These are phyloP conservation scores for Haplosporangium gracile DNA, from an alignment of 192 early-diverging fungal species.

Conservation along the genomic window DNA sequence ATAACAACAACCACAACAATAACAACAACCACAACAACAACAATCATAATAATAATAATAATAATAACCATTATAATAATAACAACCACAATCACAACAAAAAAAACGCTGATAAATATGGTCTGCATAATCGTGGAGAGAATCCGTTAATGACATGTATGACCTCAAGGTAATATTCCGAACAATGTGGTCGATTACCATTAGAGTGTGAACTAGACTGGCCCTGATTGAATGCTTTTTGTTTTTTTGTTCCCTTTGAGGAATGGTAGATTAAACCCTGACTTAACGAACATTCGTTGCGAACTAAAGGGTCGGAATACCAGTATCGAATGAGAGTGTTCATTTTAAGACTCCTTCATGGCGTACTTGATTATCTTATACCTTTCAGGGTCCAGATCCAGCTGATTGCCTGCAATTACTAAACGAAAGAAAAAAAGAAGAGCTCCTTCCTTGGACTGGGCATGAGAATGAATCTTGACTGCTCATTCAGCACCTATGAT, in stretches of 20 bases:
- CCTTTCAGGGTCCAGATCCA: constrained; percentile 3
- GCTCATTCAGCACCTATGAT: not conserved
- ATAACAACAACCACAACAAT: no score
- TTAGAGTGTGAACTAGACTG: not conserved
- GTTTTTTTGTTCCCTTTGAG: not conserved
- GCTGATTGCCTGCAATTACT: not conserved
- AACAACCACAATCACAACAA: not conserved
- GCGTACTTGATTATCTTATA: not conserved
- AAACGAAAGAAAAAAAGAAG: not conserved
- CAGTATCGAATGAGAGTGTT: not conserved
- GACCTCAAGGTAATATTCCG: not conserved
- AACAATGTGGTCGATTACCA: not conserved
- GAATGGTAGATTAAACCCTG: not conserved
- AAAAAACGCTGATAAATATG: not conserved
- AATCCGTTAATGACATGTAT: not conserved
- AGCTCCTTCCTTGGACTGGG: not conserved
- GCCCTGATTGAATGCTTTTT: not conserved
- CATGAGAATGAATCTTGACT: not conserved
- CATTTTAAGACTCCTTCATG: not conserved
- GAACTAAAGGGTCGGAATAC: not conserved
- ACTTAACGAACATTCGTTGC: not conserved
- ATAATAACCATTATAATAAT: no score
- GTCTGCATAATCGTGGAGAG: not conserved
- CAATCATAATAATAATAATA: not conserved
- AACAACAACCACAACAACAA: not conserved